A percentile compares a stretch with the other conserved stretches of the same genome.
Conservation (phyloP, 129 eudicot species). For the Pseudognaphalium luteoalbum region DNA sequence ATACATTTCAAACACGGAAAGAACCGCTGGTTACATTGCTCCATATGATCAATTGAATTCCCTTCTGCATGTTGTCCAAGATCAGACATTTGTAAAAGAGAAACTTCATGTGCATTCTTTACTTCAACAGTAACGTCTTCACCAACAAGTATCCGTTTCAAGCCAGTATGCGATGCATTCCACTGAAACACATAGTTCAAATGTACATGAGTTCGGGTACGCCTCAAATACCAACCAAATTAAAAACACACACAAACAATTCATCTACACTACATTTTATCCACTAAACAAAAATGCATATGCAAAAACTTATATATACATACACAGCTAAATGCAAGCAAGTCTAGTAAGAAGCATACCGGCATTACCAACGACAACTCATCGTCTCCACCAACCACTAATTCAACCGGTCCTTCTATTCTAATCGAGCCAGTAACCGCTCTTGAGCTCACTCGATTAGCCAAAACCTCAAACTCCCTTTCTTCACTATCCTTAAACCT, state of each 20-base stretch:
- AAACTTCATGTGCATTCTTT: conserved; percentile 56
- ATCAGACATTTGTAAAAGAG: conserved; percentile 44
- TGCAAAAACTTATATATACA: background rate
- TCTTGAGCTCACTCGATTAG: conserved; percentile 39
- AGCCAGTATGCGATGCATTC: conserved; percentile 56
- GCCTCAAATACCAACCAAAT: background rate
- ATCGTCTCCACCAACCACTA: conserved; percentile 45
- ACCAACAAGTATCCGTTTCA: conserved; percentile 60
- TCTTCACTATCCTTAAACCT: conserved; percentile 32
- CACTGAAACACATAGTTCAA: conserved; percentile 40
- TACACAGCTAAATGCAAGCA: background rate
- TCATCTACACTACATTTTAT: conserved; percentile 8
- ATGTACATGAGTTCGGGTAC: conserved; percentile 19
- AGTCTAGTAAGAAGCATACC: conserved; percentile 40
- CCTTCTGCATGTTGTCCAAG: conserved; percentile 32
- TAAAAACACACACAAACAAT: background rate
- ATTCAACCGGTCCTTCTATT: conserved; percentile 68
- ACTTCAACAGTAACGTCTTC: conserved; percentile 75
- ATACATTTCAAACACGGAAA: conserved; percentile 42
- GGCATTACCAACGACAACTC: conserved; percentile 55
- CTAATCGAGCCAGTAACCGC: conserved; percentile 45
- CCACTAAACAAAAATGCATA: background rate
- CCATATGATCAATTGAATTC: conserved; percentile 25
- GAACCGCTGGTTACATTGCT: conserved; percentile 28
- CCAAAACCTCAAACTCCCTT: conserved; percentile 55